Conservation (phyloP, 176 grass and related monocot genomes). For the Secale cereale region DNA sequence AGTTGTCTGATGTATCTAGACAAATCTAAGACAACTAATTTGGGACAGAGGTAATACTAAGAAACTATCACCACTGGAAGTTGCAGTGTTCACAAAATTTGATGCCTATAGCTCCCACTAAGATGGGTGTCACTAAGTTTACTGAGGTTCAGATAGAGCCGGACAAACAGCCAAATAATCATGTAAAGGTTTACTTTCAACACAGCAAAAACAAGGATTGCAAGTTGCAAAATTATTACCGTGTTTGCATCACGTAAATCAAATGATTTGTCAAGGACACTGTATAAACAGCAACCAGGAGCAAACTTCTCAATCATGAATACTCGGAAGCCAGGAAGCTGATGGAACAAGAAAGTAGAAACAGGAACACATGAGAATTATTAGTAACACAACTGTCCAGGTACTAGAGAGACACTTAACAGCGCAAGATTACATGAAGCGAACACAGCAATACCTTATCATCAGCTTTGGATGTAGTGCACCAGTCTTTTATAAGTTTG, state of each 20-base stretch:
- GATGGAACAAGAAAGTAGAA: constrained; percentile 26
- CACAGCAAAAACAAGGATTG: neutral
- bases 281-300: constrained; percentile 79
- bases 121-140: neutral
- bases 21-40: too few species aligned
- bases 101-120: constrained; percentile 26
- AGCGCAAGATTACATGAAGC: constrained; percentile 8
- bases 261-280: constrained; percentile 95
- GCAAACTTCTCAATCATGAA: constrained; percentile 93
- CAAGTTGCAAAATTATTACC: constrained; percentile 42
- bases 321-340: constrained; percentile 87
- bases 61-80: neutral
- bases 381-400: constrained; percentile 20
- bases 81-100: neutral
- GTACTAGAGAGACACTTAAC: constrained; percentile 14
- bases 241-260: constrained; percentile 85
- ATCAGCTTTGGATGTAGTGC: constrained; percentile 54
- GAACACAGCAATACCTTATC: constrained; percentile 70
- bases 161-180: neutral
- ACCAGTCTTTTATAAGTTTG: constrained; percentile 95
- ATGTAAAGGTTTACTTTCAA: constrained; percentile 15
- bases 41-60: too few species aligned
- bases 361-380: constrained; percentile 12
- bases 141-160: neutral
- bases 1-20: too few species aligned